Percentiles rank a stretch among this genome's conserved stretches.
Conservation (phyloP, 106 monocot species). For the Narthecium ossifragum region DNA sequence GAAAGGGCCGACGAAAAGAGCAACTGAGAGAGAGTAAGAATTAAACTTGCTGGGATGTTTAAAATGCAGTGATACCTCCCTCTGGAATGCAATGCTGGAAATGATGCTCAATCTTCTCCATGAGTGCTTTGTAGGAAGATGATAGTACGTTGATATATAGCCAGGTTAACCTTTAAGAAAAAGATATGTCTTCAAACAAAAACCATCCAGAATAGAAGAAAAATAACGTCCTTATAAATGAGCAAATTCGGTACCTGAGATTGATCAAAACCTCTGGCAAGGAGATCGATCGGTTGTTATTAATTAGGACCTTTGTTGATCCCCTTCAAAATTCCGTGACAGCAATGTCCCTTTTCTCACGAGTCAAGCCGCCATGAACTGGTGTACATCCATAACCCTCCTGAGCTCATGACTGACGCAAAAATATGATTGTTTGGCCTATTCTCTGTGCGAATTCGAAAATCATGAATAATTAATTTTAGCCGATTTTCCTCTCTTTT, state of each 20-base stretch:
- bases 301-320: conserved; percentile 77
- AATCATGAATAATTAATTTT: too few species aligned
- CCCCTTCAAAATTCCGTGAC: conserved; percentile 89
- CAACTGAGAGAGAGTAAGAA: background rate
- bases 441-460: too few species aligned
- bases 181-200: conserved; percentile 33
- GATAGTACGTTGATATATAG: conserved; percentile 89
- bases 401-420: conserved; percentile 41
- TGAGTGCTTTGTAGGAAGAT: conserved; percentile 79
- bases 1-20: too few species aligned
- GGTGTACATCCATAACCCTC: conserved; percentile 94
- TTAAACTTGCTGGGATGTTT: conserved; percentile 90
- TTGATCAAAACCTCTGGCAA: conserved; percentile 95
- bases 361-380: conserved; percentile 79
- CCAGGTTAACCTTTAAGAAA: too few species aligned
- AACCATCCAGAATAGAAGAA: conserved; percentile 3
- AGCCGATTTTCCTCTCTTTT: too few species aligned
- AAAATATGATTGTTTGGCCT: conserved; percentile 92
- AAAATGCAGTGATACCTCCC: conserved; percentile 87
- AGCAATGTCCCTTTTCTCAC: conserved; percentile 70
- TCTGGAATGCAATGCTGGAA: too few species aligned
- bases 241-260: conserved; percentile 43
- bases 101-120: conserved; percentile 90
- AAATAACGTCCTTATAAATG: background rate
- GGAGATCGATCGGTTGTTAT: conserved; percentile 89